phyloP scores from a whole-genome alignment of 2,329 filamentous ascomycete species.

The Pseudopithomyces maydicus region DNA sequence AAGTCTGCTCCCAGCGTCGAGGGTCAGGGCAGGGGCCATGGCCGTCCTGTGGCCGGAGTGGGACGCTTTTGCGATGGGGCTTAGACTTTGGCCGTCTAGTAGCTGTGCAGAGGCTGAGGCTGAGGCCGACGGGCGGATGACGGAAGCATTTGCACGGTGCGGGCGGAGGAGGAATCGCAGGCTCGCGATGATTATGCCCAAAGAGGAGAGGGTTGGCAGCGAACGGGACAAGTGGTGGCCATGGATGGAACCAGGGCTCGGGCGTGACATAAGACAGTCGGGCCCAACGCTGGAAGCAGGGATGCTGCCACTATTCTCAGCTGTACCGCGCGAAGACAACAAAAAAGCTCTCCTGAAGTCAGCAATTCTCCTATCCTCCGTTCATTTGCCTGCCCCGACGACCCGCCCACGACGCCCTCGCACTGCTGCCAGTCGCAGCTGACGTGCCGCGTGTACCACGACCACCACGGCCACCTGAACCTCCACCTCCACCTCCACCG shows the following conservation, averaged over 20 bases:
- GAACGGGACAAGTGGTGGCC: slow-evolving; percentile 13
- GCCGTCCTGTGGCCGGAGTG: slow-evolving; percentile 7
- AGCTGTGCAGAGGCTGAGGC: slow-evolving; percentile 17
- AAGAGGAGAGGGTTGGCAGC: slow-evolving; percentile 8
- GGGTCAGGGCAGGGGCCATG: slow-evolving; percentile 23
- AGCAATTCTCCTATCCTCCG: slow-evolving; percentile 14
- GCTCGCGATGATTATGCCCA: slow-evolving; percentile 15
- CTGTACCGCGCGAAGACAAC: slow-evolving; percentile 11
- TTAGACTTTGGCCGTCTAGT: neutral
- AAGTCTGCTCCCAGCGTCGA: slow-evolving; percentile 25
- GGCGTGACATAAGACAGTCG: slow-evolving; percentile 10
- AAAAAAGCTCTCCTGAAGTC: slow-evolving; percentile 19
- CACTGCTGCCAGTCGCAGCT: slow-evolving; percentile 2
- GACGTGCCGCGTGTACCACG: slow-evolving; percentile 13
- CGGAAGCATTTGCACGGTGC: slow-evolving; percentile 4
- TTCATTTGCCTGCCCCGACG: neutral
- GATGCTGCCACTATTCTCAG: slow-evolving; percentile 15
- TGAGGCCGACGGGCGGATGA: slow-evolving; percentile 9
- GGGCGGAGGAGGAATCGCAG: slow-evolving; percentile 7
- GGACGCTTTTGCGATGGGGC: neutral
- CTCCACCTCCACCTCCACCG: neutral
- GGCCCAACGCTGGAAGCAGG: neutral
- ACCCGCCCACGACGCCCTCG: neutral
- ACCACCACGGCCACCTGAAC: neutral
- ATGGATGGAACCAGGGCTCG: neutral